Percentiles rank a stretch among this genome's conserved stretches.
Evolutionary conservation across 192 early-diverging fungal genomes (phyloP).

Genomic region (Entomortierella beljakovae): DNA sequence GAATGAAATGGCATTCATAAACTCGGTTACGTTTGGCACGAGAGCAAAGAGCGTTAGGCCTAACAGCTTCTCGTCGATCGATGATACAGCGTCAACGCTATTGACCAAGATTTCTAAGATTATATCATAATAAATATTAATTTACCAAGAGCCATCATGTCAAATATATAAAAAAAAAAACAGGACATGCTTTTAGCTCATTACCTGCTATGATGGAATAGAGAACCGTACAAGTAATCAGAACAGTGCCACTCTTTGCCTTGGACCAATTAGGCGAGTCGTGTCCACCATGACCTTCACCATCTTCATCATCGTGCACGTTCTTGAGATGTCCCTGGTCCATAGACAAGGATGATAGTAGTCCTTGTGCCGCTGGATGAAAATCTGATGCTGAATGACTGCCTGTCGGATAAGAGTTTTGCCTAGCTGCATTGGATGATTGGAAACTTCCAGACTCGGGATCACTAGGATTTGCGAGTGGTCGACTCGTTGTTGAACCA

Average conservation of each 20-base stretch:
- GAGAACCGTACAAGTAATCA: conserved; percentile 84
- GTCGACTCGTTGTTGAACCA: background rate
- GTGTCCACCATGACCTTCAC: conserved; percentile 79
- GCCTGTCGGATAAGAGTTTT: background rate
- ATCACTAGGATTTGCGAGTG: conserved; percentile 1
- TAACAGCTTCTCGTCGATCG: conserved; percentile 88
- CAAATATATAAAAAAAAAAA: background rate
- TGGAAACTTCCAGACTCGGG: conserved; percentile 23
- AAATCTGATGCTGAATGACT: conserved; percentile 17
- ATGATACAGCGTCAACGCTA: conserved; percentile 81
- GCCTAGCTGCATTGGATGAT: background rate
- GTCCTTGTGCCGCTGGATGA: conserved; percentile 38
- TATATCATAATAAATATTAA: background rate
- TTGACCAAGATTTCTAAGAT: conserved; percentile 85
- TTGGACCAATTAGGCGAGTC: conserved; percentile 95
- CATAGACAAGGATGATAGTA: conserved; percentile 46
- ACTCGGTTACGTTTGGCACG: conserved; percentile 95
- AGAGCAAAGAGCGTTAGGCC: conserved; percentile 94
- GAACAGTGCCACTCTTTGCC: conserved; percentile 78
- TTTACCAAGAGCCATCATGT: background rate
- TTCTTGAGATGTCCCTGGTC: conserved; percentile 43
- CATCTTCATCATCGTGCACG: conserved; percentile 68
- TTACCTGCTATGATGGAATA: conserved; percentile 86
- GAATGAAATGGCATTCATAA: conserved; percentile 95
- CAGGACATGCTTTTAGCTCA: background rate